These are phyloP conservation scores for Globisporangium emineosum DNA, from an alignment of 352 stramenopile species.

Conservation along the genomic window DNA sequence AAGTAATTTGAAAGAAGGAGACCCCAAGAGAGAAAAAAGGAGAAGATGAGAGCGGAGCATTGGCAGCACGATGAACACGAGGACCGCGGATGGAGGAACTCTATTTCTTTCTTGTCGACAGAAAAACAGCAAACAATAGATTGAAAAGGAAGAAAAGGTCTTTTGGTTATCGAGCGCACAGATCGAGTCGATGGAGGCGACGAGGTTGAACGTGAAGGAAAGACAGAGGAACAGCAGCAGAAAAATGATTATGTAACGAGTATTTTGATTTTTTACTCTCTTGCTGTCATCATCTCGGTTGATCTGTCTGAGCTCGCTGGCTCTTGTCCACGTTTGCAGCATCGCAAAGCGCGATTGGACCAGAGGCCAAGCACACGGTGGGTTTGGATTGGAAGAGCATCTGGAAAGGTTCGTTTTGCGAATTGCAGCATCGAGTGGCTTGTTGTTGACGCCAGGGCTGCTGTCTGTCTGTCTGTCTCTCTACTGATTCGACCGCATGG, in stretches of 20 bases:
- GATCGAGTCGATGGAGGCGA: neutral
- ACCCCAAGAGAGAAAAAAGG: neutral
- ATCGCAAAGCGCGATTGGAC: neutral
- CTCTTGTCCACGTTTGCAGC: neutral
- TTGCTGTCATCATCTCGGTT: neutral
- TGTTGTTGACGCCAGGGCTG: neutral
- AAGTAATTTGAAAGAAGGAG: slow-evolving; percentile 13
- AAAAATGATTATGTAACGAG: slow-evolving; percentile 16
- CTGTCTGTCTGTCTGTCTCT: neutral
- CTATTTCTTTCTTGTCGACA: slow-evolving; percentile 6
- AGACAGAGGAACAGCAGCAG: slow-evolving; percentile 2
- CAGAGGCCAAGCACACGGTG: neutral
- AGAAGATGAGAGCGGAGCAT: neutral
- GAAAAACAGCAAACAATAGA: slow-evolving; percentile 11
- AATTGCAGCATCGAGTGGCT: neutral
- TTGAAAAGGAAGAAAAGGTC: slow-evolving; percentile 11
- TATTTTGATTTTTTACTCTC: slow-evolving; percentile 15
- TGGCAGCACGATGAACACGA: neutral
- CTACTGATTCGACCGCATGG: neutral
- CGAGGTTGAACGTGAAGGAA: neutral
- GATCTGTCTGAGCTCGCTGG: neutral
- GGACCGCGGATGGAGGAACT: slow-evolving; percentile 1
- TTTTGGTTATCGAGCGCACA: slow-evolving; percentile 5
- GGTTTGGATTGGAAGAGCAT: neutral
- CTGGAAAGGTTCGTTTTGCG: neutral